These are phyloP conservation scores for Calendula officinalis DNA, from an alignment of 129 eudicot genomes.

Conservation along the genomic window DNA sequence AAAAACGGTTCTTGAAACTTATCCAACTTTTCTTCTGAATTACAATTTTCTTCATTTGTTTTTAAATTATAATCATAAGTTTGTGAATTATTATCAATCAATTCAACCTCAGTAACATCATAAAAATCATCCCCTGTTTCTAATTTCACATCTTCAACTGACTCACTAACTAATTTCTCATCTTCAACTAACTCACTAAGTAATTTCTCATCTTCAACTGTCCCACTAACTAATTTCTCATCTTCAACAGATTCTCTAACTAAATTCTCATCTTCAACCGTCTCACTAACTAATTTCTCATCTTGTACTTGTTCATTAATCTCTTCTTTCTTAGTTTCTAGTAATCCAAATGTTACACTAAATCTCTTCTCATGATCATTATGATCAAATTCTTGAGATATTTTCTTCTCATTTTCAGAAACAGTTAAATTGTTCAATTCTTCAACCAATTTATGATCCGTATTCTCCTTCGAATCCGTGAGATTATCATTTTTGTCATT, in stretches of 20 bases:
- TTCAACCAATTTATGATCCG: conserved; percentile 13
- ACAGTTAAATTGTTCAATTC: conserved; percentile 22
- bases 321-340: conserved; percentile 32
- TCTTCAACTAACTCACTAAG: conserved; percentile 22
- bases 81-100: conserved; percentile 26
- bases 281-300: conserved; percentile 27
- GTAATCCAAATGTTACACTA: conserved; percentile 18
- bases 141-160: conserved; percentile 18
- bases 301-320: conserved; percentile 34
- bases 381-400: conserved; percentile 15
- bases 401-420: conserved; percentile 26
- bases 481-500: conserved; percentile 10
- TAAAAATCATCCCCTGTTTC: conserved; percentile 33
- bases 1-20: conserved; percentile 17
- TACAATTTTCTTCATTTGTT: conserved; percentile 10
- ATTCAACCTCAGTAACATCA: conserved; percentile 37
- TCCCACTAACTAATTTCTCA: conserved; percentile 22
- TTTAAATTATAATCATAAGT: conserved; percentile 6
- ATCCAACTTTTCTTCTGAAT: conserved; percentile 25
- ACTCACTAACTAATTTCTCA: conserved; percentile 23
- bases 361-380: conserved; percentile 28
- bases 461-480: conserved; percentile 16
- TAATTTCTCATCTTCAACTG: conserved; percentile 13
- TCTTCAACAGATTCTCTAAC: conserved; percentile 22
- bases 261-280: not conserved